A percentile compares a stretch with the other conserved stretches of the same genome.
Conservation (phyloP, 148 eudicot genomes). For the Persicaria tinctoria region DNA sequence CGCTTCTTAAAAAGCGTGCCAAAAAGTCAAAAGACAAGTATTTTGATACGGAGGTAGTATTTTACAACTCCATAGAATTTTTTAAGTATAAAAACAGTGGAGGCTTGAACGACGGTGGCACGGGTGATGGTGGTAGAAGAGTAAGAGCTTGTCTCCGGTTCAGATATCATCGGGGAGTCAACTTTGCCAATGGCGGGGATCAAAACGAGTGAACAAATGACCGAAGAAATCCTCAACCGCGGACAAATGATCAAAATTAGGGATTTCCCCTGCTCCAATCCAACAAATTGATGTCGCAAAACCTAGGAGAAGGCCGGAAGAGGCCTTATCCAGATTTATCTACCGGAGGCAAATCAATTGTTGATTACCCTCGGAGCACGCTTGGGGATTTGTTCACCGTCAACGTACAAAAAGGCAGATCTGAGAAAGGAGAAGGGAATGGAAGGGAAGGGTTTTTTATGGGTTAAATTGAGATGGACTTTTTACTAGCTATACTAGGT, state of each 20-base stretch:
- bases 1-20: too few relatives aligned
- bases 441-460: too few relatives aligned
- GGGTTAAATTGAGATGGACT: too few relatives aligned
- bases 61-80: too few relatives aligned
- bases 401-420: too few relatives aligned
- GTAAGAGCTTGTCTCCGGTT: slow-evolving; percentile 65
- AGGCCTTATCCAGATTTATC: not conserved
- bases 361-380: too few relatives aligned
- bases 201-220: slow-evolving; percentile 28
- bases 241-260: not conserved
- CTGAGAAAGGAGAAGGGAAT: too few relatives aligned
- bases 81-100: slow-evolving; percentile 43
- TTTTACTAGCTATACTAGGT: too few relatives aligned
- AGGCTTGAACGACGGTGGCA: slow-evolving; percentile 95
- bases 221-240: not conserved
- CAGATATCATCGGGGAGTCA: slow-evolving; percentile 39
- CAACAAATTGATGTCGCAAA: slow-evolving; percentile 2
- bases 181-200: slow-evolving; percentile 15
- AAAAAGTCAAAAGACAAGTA: too few relatives aligned
- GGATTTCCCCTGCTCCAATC: not conserved
- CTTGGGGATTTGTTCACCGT: too few relatives aligned
- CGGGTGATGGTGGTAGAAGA: slow-evolving; percentile 50
- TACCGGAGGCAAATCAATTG: not conserved
- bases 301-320: not conserved
- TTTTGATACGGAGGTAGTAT: too few relatives aligned